A percentile compares a stretch with the other conserved stretches of the same genome.
Evolutionary conservation across 805 yeast species (phyloP).

Genomic region (Suhomyces prunicola): DNA sequence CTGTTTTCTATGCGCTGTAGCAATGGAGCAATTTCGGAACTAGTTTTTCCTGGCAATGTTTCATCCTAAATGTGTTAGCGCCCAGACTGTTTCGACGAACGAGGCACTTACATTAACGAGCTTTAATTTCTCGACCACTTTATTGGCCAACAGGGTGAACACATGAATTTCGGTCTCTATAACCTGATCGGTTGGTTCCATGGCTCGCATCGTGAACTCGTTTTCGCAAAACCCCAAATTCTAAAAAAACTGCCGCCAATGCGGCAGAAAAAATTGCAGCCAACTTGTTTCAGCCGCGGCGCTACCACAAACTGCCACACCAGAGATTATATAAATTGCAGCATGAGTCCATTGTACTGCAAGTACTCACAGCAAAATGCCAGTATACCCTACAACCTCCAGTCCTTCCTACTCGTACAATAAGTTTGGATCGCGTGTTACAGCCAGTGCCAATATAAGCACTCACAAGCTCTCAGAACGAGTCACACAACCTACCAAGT

Average conservation of each 20-base stretch:
- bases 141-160: background rate
- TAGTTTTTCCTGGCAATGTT: background rate
- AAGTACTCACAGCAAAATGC: background rate
- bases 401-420: constrained; percentile 13
- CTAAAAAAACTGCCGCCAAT: background rate
- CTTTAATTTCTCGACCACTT: background rate
- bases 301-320: constrained; percentile 1
- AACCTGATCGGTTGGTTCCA: background rate
- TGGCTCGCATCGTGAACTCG: background rate
- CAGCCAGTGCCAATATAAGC: background rate
- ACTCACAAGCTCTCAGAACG: background rate
- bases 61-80: background rate
- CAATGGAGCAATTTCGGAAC: background rate
- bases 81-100: background rate
- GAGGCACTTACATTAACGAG: background rate
- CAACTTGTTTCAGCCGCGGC: background rate
- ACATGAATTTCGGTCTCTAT: background rate
- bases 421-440: constrained; percentile 15
- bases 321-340: background rate
- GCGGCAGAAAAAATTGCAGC: constrained; percentile 2
- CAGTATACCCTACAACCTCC: background rate
- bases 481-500: background rate
- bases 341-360: background rate
- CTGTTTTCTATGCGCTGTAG: background rate
- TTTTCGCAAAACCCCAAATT: background rate